phyloP scores from a whole-genome alignment of 2,329 filamentous ascomycete species.

The Escovopsis sp. region DNA sequence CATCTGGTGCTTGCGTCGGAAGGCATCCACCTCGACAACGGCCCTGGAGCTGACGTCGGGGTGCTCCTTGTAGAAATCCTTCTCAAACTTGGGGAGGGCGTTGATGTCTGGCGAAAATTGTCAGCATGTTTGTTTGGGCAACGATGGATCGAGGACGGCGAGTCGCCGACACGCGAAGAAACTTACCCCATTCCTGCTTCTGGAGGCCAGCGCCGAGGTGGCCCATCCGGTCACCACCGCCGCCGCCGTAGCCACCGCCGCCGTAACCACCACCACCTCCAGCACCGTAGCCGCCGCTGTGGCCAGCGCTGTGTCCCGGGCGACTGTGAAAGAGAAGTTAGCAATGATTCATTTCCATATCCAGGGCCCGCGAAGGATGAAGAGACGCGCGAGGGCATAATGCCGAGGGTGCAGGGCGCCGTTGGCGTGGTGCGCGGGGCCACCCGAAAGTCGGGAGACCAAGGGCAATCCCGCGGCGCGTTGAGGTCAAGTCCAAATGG shows the following conservation, averaged over 20 bases:
- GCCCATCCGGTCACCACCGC: conserved; percentile 86
- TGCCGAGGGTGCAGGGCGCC: no score
- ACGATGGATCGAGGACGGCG: not conserved
- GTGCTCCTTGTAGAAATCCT: conserved; percentile 98
- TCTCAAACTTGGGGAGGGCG: conserved; percentile 88
- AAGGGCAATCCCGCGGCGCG: not conserved
- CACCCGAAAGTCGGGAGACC: not conserved
- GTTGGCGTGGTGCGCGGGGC: conserved; percentile 19
- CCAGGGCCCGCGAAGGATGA: not conserved
- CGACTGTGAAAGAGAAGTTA: conserved; percentile 28
- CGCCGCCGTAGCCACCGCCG: conserved; percentile 33
- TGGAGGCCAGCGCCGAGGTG: conserved; percentile 78
- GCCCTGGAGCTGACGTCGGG: conserved; percentile 62
- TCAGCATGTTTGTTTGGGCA: not conserved
- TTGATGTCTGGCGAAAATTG: conserved; percentile 44
- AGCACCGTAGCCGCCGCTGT: conserved; percentile 17
- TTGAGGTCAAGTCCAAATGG: not conserved
- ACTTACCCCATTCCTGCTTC: conserved; percentile 76
- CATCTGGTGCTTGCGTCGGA: conserved; percentile 76
- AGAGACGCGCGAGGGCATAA: not conserved
- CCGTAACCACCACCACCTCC: conserved; percentile 24
- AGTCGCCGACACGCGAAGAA: not conserved
- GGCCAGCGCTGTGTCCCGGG: conserved; percentile 20
- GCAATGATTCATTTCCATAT: conserved; percentile 22
- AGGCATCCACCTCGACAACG: conserved; percentile 67